Percentiles rank a stretch among this genome's conserved stretches.
Evolutionary conservation across 2,329 filamentous ascomycete genomes (phyloP).

Genomic region (Beauveria varroae): DNA sequence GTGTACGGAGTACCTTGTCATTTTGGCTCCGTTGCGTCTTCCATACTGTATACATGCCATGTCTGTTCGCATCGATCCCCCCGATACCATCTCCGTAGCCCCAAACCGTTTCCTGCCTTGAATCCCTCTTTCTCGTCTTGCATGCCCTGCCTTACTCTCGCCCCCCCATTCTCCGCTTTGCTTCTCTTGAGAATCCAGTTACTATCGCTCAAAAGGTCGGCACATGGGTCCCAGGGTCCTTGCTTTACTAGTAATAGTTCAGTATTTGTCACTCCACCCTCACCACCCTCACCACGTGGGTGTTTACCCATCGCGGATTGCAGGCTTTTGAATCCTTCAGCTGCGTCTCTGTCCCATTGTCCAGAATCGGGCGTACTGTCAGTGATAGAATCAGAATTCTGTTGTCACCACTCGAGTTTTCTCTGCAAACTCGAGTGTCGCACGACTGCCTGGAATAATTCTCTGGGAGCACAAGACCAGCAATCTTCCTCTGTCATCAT

Average conservation of each 20-base stretch:
- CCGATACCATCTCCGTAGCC: neutral
- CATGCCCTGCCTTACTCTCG: neutral
- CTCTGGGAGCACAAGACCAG: neutral
- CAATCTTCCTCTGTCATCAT: neutral
- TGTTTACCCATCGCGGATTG: conserved; percentile 2
- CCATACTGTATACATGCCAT: neutral
- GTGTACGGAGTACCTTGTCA: neutral
- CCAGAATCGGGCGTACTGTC: neutral
- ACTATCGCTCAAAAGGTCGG: neutral
- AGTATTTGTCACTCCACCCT: neutral
- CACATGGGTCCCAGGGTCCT: neutral
- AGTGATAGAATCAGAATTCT: neutral
- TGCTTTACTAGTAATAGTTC: neutral
- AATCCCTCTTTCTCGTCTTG: neutral
- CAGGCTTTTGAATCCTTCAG: conserved; percentile 3
- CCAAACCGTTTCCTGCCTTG: too few species aligned
- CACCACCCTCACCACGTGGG: conserved; percentile 8
- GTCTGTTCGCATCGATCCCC: neutral
- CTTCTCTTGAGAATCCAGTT: neutral
- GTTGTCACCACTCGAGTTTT: neutral
- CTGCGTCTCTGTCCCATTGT: neutral
- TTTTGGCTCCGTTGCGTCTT: neutral
- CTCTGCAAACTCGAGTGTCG: neutral
- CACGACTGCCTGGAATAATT: neutral
- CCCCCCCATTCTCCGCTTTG: neutral